Evolutionary conservation across 202 grass and related monocot genomes (phyloP), one percentile per base, ranked within the genome.

Genomic region (Schoenoplectus triqueter): DNA sequence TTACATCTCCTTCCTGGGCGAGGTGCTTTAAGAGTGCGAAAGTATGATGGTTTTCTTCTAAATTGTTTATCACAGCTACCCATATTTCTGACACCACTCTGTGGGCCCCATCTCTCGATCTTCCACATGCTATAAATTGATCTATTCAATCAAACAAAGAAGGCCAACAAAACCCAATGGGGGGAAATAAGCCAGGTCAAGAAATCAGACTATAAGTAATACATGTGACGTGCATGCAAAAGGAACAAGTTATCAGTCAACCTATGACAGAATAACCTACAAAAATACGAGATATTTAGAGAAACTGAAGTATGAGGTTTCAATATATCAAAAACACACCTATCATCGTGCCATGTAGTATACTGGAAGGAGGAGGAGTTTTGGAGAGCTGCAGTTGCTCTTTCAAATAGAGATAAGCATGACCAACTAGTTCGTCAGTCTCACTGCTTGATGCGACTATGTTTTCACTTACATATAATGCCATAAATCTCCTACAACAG

Each of bases 311-410:
- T 13, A 48, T 6, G 9, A 50, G 41, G 21, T 60, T 63, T 80
- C 1, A 63, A 80, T 66, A 81, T 48, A 81, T 81, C 1, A 6
- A 66, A 80, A 81, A 64, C 2, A 2, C 66, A 98, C 95, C 95
- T 78, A 98, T 98, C 56, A 98, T 90, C 71, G 93, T 98, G 82
- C 93, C 95, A 87, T 98, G 95, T 86, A 98, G 93, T 84, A 98
- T 95, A 87, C 88, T 94, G 66, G 95, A 95, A 59, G 93, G 95
- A 89, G 91, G 91, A 13, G 85, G 85, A 59, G 92, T 22, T 60
- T 52, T 49, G 73, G 87, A 80, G 20, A 80, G 82, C 80, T 92
- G 87, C 85, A 98, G 87, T n/a, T 95, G 95, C 82, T 98, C 91
- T 87, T 98, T 95, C 52, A 98, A 80, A 88, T 98, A 98, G 39